Evolutionary conservation across 129 eudicot genomes (phyloP).

Genomic region (Arctium minus): DNA sequence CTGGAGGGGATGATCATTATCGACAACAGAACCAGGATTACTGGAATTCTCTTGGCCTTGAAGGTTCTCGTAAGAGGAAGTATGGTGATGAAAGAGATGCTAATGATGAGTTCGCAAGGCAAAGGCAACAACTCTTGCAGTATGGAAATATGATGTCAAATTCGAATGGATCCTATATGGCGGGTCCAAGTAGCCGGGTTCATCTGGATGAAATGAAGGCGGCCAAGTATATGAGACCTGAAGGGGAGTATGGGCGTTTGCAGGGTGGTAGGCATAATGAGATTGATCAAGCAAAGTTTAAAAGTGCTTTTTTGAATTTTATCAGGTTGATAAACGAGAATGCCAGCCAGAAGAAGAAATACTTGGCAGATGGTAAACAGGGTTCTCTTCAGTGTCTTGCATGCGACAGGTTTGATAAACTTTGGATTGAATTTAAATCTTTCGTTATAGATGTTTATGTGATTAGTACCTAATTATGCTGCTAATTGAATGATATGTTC

Average conservation of each 20-base stretch:
- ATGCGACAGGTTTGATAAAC: slow-evolving; percentile 57
- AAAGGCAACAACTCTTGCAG: slow-evolving; percentile 78
- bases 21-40: slow-evolving; percentile 38
- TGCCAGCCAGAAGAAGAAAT: slow-evolving; percentile 46
- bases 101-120: slow-evolving; percentile 68
- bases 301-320: slow-evolving; percentile 54
- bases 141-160: slow-evolving; percentile 48
- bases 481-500: background rate
- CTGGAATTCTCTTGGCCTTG: slow-evolving; percentile 36
- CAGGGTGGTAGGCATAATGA: slow-evolving; percentile 28
- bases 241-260: slow-evolving; percentile 14
- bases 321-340: slow-evolving; percentile 56
- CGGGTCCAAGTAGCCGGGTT: slow-evolving; percentile 42
- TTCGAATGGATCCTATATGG: slow-evolving; percentile 17
- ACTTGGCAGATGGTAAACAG: slow-evolving; percentile 71
- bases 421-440: background rate
- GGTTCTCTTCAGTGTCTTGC: slow-evolving; percentile 67
- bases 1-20: slow-evolving; percentile 26
- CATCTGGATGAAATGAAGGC: slow-evolving; percentile 39
- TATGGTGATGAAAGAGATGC: slow-evolving; percentile 48
- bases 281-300: slow-evolving; percentile 48
- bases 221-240: slow-evolving; percentile 43
- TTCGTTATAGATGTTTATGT: background rate
- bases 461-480: background rate
- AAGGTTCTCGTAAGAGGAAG: slow-evolving; percentile 57